phyloP scores from a whole-genome alignment of 2,329 filamentous ascomycete species.

The Aspergillus pseudoviridinutans region DNA sequence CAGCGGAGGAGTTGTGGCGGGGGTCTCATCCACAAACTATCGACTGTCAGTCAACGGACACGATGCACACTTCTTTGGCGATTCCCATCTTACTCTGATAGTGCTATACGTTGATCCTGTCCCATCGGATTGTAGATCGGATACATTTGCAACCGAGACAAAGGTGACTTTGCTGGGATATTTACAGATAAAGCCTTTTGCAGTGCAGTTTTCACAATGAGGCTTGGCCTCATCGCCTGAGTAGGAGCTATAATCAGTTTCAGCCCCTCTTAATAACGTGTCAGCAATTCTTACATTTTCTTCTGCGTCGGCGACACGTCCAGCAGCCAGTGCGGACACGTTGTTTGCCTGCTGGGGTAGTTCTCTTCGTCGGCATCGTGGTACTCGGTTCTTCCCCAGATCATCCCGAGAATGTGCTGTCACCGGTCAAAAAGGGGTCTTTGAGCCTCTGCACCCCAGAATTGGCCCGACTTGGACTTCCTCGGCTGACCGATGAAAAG shows the following conservation, averaged over 20 bases:
- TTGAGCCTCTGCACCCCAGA: conserved; percentile 3
- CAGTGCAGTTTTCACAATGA: conserved; percentile 21
- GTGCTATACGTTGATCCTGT: conserved; percentile 10
- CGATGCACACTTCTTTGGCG: not conserved
- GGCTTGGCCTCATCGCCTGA: conserved; percentile 24
- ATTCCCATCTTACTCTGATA: conserved; percentile 15
- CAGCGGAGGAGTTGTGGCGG: not conserved
- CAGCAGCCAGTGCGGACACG: conserved; percentile 24
- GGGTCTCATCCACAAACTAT: not conserved
- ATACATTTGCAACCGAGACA: conserved; percentile 10
- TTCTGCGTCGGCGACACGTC: conserved; percentile 21
- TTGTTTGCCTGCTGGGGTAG: conserved; percentile 21
- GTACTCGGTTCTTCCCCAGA: not conserved
- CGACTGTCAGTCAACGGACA: not conserved
- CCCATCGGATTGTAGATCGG: conserved; percentile 1
- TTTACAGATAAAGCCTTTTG: conserved; percentile 21
- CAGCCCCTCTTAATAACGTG: no score
- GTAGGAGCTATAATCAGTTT: not conserved
- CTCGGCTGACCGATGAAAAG: not conserved
- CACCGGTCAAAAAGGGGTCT: not conserved
- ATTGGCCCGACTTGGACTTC: not conserved
- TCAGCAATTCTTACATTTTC: conserved; percentile 17
- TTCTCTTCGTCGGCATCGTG: conserved; percentile 10
- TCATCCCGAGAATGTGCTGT: not conserved
- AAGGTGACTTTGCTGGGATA: conserved; percentile 22